Evolutionary conservation across 1,284 basidiomycete genomes (phyloP).

Genomic region (Lignosus rhinocerotis): DNA sequence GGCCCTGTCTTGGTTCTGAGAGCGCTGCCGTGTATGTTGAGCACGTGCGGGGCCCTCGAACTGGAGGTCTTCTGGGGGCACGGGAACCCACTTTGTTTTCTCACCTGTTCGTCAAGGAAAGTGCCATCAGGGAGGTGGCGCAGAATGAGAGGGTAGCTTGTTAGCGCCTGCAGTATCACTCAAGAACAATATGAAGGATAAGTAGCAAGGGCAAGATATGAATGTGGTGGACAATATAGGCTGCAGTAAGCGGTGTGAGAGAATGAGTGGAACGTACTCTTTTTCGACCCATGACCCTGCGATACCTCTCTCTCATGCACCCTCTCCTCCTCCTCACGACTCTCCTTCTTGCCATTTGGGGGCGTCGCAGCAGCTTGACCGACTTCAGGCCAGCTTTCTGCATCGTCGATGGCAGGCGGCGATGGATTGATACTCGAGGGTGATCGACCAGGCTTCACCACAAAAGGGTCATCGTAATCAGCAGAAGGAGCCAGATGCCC

Average conservation of each 20-base stretch:
- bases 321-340: conserved; percentile 25
- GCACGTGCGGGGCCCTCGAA: conserved; percentile 36
- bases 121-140: conserved; percentile 1
- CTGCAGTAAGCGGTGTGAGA: neutral
- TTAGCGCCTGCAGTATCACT: too few species aligned
- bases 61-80: conserved; percentile 57
- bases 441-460: conserved; percentile 33
- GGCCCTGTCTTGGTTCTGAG: conserved; percentile 19
- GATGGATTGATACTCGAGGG: conserved; percentile 12
- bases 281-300: conserved; percentile 37
- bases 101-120: conserved; percentile 39
- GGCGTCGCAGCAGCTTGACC: conserved; percentile 34
- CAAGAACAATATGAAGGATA: neutral
- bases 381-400: conserved; percentile 50
- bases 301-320: conserved; percentile 29
- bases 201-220: neutral
- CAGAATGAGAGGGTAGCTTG: conserved; percentile 1
- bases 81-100: conserved; percentile 61
- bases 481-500: conserved; percentile 4
- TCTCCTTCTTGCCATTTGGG: conserved; percentile 23
- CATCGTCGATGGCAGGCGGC: conserved; percentile 36
- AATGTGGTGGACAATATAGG: neutral
- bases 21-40: conserved; percentile 25
- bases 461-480: conserved; percentile 44
- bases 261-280: conserved; percentile 44